A percentile compares a stretch with the other conserved stretches of the same genome.
Evolutionary conservation across 305 asterid genomes (phyloP).

Genomic region (Coffea humblotiana): DNA sequence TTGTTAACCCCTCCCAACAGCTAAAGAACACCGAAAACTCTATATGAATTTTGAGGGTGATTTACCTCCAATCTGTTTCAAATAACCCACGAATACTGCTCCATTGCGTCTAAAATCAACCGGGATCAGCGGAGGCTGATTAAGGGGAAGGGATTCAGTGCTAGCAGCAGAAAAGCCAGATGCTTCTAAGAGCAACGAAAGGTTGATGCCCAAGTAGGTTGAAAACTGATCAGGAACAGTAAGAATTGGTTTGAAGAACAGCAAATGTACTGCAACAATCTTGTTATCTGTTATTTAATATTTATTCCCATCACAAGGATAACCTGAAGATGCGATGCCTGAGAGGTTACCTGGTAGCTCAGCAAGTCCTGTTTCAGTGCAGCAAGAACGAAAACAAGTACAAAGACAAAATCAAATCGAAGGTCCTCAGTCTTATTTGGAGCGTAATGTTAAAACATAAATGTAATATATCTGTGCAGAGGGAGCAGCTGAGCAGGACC

Average conservation of each 20-base stretch:
- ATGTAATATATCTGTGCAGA: not conserved
- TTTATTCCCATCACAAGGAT: slow-evolving; percentile 27
- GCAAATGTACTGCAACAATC: slow-evolving; percentile 47
- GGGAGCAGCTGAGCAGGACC: slow-evolving; percentile 14
- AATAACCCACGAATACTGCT: slow-evolving; percentile 18
- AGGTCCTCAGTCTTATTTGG: slow-evolving; percentile 21
- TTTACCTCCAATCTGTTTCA: slow-evolving; percentile 41
- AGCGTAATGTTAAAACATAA: slow-evolving; percentile 26
- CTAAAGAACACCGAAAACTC: slow-evolving; percentile 46
- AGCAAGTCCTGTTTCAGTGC: slow-evolving; percentile 39
- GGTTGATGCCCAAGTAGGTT: slow-evolving; percentile 39
- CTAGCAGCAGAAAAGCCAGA: slow-evolving; percentile 36
- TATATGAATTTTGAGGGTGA: slow-evolving; percentile 24
- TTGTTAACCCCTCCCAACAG: slow-evolving; percentile 54
- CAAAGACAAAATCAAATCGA: slow-evolving; percentile 26
- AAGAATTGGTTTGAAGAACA: slow-evolving; percentile 47
- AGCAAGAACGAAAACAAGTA: slow-evolving; percentile 24
- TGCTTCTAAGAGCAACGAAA: slow-evolving; percentile 35
- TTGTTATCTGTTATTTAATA: slow-evolving; percentile 6
- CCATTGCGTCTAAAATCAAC: slow-evolving; percentile 41
- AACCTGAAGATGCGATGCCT: slow-evolving; percentile 31
- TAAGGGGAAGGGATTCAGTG: slow-evolving; percentile 28
- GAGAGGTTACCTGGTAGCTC: slow-evolving; percentile 34
- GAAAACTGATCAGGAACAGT: slow-evolving; percentile 37
- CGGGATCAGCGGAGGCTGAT: slow-evolving; percentile 51